Base-by-base conservation (phyloP, 2,329 filamentous ascomycete species). In the Ceratocystis papillata region DNA sequence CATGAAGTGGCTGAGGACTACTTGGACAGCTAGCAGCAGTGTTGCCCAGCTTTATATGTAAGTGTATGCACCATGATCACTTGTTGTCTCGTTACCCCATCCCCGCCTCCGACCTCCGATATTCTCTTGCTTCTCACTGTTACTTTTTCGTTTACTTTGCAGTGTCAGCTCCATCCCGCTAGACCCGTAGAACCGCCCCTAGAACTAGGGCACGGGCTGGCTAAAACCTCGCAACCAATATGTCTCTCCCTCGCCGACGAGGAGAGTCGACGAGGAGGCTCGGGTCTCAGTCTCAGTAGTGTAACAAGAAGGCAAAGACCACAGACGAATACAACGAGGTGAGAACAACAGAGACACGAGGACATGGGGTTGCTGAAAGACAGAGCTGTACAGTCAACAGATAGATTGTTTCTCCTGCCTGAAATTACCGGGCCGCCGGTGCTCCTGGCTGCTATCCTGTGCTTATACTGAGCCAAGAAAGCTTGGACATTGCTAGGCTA, bases 11-110 rank as follows among this genome's bases (percentile, higher is more conserved):
- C 7, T 28, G 25, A 28, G 17, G 22, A 4, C 25, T 17, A 20
- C 53, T 17, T 1, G 22, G 53, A 59, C 22, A 59, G 6, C 1
- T 30, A 59, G 53, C 25, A 15, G 28, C 53, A 59, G 48, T 33
- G 53, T 41, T 41, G 37, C 25, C 15, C 12, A 33, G 53, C 28
- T 59, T 59, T 59, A 33, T 59, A 59, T 37, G 37, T 41, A 37
- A 8, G 7, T 30, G 7, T 33, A 17, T 3, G 25, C 4, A 8
- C 10, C n/a, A 20, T 50, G 46, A 5, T n/a, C 48, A 8, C 53
- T n/a, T 59, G 53, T 59, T 59, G 5, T 59, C 53, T 59, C 53
- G 17, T 25, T 59, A 25, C 22, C 48, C 48, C 48, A 53, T 53
- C 8, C 25, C 20, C 20, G 25, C 22, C 48, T 53, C 48, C 48